Evolutionary conservation across 306 rosid species (phyloP), one percentile per base, ranked within the genome.

Genomic region (Oxytropis ochrocephala): DNA sequence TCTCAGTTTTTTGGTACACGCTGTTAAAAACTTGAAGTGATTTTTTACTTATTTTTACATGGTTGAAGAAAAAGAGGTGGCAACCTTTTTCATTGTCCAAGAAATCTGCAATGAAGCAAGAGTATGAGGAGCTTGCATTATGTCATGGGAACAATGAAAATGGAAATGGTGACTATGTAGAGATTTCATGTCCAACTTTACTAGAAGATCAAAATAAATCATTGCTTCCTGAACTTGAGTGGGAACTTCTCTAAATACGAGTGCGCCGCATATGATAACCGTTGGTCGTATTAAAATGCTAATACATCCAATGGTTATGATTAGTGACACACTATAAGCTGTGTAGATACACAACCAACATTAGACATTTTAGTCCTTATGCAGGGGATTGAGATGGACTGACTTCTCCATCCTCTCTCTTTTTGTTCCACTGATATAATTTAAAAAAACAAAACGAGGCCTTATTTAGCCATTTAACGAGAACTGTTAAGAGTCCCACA

Each of bases 191-290:
- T 49, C 73, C 73, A 57, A 72, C 47, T 67, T 64, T n/a, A 42
- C 39, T 17, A 17, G 63, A 59, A 19, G 71, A 83, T 46, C 32
- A 35, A 7, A 79, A 74, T 59, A 66, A 80, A 53, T 47, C 39
- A 38, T 21, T 19, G 27, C 70, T 49, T 36, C 36, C 71, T 38
- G 97, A 88, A 79, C 59, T 76, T 8, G 98, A 88, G 33, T 94
- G 99, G 99, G 97, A 91, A 84, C 80, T 94, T 79, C 88, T 94
- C 59, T 87, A 81, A 82, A 39, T 21, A 18, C 19, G 42, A 6
- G 16, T 54, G 61, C 18, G 3, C 17, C 61, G 11, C 18, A 8
- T 6, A 29, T 54, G 12, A 54, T 29, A 29, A 27, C 18, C 17
- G 0, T 29, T 27, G 11, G 16, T 11, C n/a, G 18, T 27, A 56